phyloP scores from a whole-genome alignment of 192 early-diverging fungal genomes.

The Coemansia sp. region DNA sequence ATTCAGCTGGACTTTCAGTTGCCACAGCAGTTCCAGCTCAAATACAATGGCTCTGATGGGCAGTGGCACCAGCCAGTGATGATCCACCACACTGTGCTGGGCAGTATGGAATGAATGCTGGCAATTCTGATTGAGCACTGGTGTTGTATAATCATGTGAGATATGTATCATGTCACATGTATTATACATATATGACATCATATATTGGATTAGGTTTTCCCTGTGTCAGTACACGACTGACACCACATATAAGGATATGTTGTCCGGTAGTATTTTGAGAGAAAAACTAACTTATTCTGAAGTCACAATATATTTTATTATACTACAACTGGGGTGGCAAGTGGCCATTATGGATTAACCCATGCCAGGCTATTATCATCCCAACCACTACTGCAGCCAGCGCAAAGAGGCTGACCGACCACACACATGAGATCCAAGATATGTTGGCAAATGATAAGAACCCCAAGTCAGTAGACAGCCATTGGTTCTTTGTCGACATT shows the following conservation, averaged over 20 bases:
- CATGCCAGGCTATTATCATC: slow-evolving; percentile 84
- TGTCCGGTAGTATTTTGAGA: no score
- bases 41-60: slow-evolving; percentile 71
- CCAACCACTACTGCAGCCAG: slow-evolving; percentile 57
- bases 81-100: slow-evolving; percentile 91
- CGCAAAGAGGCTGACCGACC: slow-evolving; percentile 58
- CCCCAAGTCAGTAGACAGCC: slow-evolving; percentile 53
- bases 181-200: no score
- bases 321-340: slow-evolving; percentile 83
- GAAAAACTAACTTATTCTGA: no score
- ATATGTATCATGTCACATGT: no score
- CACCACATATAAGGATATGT: no score
- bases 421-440: slow-evolving; percentile 62
- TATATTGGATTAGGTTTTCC: no score
- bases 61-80: slow-evolving; percentile 76
- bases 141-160: no score
- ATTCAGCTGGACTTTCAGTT: slow-evolving; percentile 96
- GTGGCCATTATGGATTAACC: slow-evolving; percentile 96
- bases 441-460: slow-evolving; percentile 35
- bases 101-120: slow-evolving; percentile 90
- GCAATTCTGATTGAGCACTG: slow-evolving; percentile 94
- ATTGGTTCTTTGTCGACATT: slow-evolving; percentile 78
- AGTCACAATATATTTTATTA: no score
- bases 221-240: no score
- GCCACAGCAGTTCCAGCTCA: slow-evolving; percentile 77